Evolutionary conservation across 208 protist genomes (phyloP).

Genomic region (Leishmania mexicana): DNA sequence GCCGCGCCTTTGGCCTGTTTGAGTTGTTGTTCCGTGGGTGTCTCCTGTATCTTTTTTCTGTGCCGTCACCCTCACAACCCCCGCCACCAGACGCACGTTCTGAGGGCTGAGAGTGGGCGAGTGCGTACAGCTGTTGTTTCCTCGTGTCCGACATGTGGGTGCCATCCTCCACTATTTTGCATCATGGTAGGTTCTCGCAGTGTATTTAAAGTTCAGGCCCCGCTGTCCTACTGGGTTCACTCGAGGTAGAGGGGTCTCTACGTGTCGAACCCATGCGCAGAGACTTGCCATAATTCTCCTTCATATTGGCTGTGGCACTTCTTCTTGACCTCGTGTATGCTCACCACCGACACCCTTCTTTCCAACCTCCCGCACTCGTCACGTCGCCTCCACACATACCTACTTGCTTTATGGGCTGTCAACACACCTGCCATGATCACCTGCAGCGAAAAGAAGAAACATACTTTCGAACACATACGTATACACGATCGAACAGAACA

Average conservation of each 20-base stretch:
- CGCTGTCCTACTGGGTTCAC: neutral
- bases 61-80: neutral
- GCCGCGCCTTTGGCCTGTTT: neutral
- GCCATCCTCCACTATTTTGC: neutral
- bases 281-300: neutral
- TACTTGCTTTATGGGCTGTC: neutral
- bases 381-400: neutral
- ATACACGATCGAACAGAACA: neutral
- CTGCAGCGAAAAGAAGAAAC: neutral
- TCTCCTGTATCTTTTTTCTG: neutral
- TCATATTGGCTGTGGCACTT: neutral
- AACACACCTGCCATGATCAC: neutral
- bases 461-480: neutral
- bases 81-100: neutral
- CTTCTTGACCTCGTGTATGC: neutral
- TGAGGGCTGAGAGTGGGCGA: neutral
- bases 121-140: neutral
- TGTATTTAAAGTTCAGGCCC: too few species aligned
- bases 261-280: neutral
- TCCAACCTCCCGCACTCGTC: neutral
- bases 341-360: neutral
- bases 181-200: neutral
- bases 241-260: neutral
- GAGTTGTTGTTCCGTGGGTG: neutral
- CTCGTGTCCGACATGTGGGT: neutral